Conservation (phyloP, 2,329 filamentous ascomycete species). For the Colletotrichum phormii region DNA sequence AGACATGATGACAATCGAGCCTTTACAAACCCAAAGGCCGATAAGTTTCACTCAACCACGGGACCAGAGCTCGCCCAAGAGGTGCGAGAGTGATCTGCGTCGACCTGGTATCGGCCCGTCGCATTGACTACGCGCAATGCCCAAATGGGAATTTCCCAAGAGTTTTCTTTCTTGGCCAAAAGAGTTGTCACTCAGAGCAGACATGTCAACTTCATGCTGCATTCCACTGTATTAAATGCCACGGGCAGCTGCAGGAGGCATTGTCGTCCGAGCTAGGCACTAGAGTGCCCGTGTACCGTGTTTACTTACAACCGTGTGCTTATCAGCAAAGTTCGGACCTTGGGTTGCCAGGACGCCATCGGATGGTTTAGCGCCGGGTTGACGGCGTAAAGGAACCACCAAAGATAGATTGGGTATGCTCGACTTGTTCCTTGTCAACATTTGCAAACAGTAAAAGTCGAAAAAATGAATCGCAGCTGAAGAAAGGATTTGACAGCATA, state of each 20-base stretch:
- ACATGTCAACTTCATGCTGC: not conserved
- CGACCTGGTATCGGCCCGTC: constrained; percentile 5
- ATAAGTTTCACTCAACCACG: not conserved
- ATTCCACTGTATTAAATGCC: not conserved
- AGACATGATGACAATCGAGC: not conserved
- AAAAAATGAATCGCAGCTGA: not conserved
- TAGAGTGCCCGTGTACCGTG: constrained; percentile 4
- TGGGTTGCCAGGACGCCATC: constrained; percentile 1
- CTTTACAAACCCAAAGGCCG: not conserved
- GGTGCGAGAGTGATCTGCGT: not conserved
- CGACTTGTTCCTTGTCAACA: not conserved
- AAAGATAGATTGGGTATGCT: not conserved
- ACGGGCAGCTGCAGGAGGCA: not conserved
- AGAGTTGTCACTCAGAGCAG: not conserved
- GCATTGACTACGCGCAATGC: not conserved
- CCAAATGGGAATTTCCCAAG: not conserved
- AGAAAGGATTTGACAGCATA: not conserved
- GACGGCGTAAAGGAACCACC: not conserved
- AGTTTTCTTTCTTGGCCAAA: not conserved
- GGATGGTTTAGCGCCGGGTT: not conserved
- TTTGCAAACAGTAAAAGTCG: not conserved
- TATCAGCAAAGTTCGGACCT: not conserved
- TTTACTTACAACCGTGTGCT: not conserved
- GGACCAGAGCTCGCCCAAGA: not conserved
- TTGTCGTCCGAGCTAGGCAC: constrained; percentile 19